Base-by-base conservation (phyloP, 1,284 basidiomycete genomes). In the Tranzscheliella williamsii region DNA sequence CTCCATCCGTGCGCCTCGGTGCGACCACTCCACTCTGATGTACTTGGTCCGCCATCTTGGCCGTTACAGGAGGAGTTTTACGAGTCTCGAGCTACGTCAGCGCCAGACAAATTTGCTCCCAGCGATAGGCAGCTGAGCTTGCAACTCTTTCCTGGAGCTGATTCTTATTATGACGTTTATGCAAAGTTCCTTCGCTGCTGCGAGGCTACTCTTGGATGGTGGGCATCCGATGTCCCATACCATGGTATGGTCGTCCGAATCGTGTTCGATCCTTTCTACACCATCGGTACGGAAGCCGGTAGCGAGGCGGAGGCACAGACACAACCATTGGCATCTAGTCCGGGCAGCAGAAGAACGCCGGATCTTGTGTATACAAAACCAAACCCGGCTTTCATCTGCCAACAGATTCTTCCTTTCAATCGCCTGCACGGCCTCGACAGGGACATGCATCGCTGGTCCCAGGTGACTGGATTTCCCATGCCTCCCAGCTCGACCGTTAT, bases 191-290 rank as follows among this genome's bases (percentile, higher is more conserved):
- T 67, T 17, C 47, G 48, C 5, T 23, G 24, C 15, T 35, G 24
- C 18, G 52, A 61, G 23, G 32, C 60, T 5, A 40, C 63, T 12
- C 42, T 67, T 12, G 64, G 64, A 24, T 67, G 58, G 54, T 67
- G 64, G 64, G 57, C 54, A 13, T 52, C 57, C 0, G 54, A 67
- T 30, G 44, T 62, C 16, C 58, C 58, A 18, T 56, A 47, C 42
- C 58, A 49, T 18, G 64, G 64, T 24, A 62, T 58, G 49, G 48
- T 48, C 20, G 32, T 67, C 1, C 48, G 64, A 15, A 38, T 67
- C 26, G 34, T 60, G 5, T 40, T 67, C 21, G 56, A 62, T 39
- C 16, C 53, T 17, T 29, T 44, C 5, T 51, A n/a, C n/a, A n/a
- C n/a, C n/a, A n/a, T n/a, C n/a, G n/a, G n/a, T n/a, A n/a, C n/a